These are phyloP conservation scores for Hanseniaspora opuntiae DNA, from an alignment of 805 yeast genomes.

Conservation along the genomic window DNA sequence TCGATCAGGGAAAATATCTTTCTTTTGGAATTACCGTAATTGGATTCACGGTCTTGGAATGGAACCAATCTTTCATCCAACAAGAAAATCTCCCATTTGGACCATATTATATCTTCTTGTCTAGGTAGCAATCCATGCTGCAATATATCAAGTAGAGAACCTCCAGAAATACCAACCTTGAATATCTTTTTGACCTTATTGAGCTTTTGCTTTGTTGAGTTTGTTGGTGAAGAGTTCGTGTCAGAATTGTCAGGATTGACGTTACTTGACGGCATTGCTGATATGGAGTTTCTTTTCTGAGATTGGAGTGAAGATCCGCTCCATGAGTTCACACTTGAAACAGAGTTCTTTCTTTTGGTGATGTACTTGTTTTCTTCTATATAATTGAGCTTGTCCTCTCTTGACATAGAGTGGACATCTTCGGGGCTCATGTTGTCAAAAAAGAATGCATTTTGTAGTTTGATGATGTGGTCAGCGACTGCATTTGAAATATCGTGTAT, in stretches of 20 bases:
- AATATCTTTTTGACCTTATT: constrained; percentile 49
- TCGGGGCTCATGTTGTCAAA: constrained; percentile 13
- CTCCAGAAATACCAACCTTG: constrained; percentile 85
- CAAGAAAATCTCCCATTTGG: constrained; percentile 87
- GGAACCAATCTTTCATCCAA: constrained; percentile 95
- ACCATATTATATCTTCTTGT: constrained; percentile 68
- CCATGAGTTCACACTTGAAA: constrained; percentile 3
- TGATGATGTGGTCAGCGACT: constrained; percentile 84
- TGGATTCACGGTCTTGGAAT: constrained; percentile 65
- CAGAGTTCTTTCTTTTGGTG: constrained; percentile 14
- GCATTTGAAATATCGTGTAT: constrained; percentile 88
- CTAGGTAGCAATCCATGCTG: constrained; percentile 73
- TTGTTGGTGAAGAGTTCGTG: constrained; percentile 29
- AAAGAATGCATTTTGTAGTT: constrained; percentile 59
- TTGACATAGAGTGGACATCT: constrained; percentile 16
- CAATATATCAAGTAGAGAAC: constrained; percentile 74
- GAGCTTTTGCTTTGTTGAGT: constrained; percentile 19
- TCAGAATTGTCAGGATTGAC: constrained; percentile 10
- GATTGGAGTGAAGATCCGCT: constrained; percentile 1
- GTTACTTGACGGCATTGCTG: constrained; percentile 10
- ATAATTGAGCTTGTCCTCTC: constrained; percentile 12
- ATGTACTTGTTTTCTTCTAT: constrained; percentile 18
- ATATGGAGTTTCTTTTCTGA: constrained; percentile 7
- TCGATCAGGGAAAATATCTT: constrained; percentile 54
- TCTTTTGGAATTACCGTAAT: constrained; percentile 78